Percentiles rank a stretch among this genome's conserved stretches.
Evolutionary conservation across 176 grass and related monocot species (phyloP).

Genomic region (Chloris gayana): DNA sequence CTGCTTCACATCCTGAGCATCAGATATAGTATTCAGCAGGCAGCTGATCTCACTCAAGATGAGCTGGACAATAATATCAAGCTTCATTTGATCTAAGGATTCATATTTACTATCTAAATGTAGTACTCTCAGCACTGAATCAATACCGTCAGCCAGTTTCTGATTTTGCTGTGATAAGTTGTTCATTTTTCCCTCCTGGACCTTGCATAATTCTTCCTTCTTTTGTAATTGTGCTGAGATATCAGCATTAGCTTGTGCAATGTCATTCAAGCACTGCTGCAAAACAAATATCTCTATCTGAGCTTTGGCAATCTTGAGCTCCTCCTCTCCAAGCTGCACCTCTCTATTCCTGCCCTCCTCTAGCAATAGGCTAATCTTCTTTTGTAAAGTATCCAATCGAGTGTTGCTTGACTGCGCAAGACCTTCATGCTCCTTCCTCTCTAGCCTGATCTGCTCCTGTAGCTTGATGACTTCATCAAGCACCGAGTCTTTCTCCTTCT

Average conservation of each 20-base stretch:
- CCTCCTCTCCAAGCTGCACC: constrained; percentile 68
- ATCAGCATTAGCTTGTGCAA: constrained; percentile 37
- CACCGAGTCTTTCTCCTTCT: constrained; percentile 60
- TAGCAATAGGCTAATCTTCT: constrained; percentile 47
- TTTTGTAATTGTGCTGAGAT: constrained; percentile 39
- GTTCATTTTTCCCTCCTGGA: constrained; percentile 62
- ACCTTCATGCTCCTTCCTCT: constrained; percentile 68
- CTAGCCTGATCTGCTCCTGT: constrained; percentile 60
- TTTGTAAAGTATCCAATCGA: constrained; percentile 35
- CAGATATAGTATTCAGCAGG: constrained; percentile 59
- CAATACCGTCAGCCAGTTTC: constrained; percentile 66
- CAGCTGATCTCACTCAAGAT: constrained; percentile 76
- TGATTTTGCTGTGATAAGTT: constrained; percentile 57
- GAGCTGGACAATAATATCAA: constrained; percentile 85
- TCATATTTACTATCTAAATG: constrained; percentile 79
- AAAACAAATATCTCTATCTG: constrained; percentile 79
- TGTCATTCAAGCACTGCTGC: constrained; percentile 56
- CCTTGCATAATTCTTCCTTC: constrained; percentile 48
- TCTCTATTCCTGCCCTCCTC: constrained; percentile 52
- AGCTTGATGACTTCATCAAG: constrained; percentile 62
- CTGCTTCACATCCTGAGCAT: constrained; percentile 80
- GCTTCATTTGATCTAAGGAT: constrained; percentile 66
- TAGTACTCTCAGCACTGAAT: constrained; percentile 52
- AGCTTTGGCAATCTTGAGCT: constrained; percentile 64
- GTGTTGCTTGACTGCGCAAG: constrained; percentile 38